These are phyloP conservation scores for Phaffia australis DNA, from an alignment of 768 basidiomycete species.

Conservation along the genomic window DNA sequence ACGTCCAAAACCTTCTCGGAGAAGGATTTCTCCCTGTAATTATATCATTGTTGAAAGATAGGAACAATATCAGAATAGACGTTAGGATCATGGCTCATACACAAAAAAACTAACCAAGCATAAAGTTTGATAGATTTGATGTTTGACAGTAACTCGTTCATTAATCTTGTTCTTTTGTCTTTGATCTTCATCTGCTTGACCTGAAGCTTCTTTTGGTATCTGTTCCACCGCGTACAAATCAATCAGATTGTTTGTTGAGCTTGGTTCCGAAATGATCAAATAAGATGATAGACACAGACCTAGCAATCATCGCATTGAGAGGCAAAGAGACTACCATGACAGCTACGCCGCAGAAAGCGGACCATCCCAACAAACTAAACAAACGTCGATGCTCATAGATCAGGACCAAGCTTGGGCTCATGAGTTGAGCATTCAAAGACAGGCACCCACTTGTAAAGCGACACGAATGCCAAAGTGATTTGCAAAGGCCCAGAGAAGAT, in stretches of 20 bases:
- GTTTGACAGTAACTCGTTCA: slow-evolving; percentile 62
- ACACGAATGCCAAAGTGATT: slow-evolving; percentile 80
- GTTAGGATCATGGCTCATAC: no score
- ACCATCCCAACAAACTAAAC: slow-evolving; percentile 82
- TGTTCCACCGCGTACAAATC: no score
- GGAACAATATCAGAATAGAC: no score
- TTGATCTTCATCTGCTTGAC: slow-evolving; percentile 87
- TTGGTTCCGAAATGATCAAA: slow-evolving; percentile 40
- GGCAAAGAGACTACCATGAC: slow-evolving; percentile 34
- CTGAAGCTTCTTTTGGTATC: slow-evolving; percentile 48
- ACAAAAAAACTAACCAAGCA: slow-evolving; percentile 51
- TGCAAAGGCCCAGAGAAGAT: slow-evolving; percentile 33
- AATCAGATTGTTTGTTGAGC: neutral
- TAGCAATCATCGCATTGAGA: slow-evolving; percentile 46
- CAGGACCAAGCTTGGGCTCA: neutral
- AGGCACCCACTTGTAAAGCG: slow-evolving; percentile 41
- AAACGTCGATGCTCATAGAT: neutral
- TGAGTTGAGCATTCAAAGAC: neutral
- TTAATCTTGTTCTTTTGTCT: slow-evolving; percentile 57
- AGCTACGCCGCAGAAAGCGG: slow-evolving; percentile 43
- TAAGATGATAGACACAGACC: slow-evolving; percentile 29
- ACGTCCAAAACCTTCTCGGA: slow-evolving; percentile 65
- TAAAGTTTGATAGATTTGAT: slow-evolving; percentile 64
- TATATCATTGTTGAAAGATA: no score
- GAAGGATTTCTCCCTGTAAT: slow-evolving; percentile 60